Evolutionary conservation across 371 early-diverging fungal species (phyloP), one percentile per base, ranked within the genome.

Genomic region (Lichtheimia hyalospora): DNA sequence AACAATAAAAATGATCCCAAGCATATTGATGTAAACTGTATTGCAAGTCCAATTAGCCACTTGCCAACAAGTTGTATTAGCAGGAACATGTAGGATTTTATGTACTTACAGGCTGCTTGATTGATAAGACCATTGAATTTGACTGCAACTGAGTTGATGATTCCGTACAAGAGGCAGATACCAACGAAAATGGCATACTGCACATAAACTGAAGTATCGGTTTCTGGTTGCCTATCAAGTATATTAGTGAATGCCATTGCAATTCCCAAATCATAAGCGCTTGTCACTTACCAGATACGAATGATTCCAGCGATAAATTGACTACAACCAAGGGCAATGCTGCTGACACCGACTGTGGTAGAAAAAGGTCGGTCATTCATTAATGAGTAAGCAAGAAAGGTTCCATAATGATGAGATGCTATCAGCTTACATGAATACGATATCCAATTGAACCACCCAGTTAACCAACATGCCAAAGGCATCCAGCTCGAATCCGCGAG

Each of bases 391-490:
- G 3, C 16, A 2, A 14, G 21, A 6, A 25, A 1, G 5, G 16
- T 5, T 8, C 0, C 13, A 48, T 13, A 14, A 14, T 21, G 24
- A 7, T 46, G 8, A 15, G 5, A 24, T 18, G 2, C 52, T 13
- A 16, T 46, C 42, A 40, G 55, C 50, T 46, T 49, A 55, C 53
- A 62, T 59, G 49, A 63, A 64, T 61, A 62, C 61, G 84, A 84
- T 23, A 85, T 74, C 85, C 84, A 80, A 58, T 85, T 85, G 69
- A 75, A 83, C 85, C 85, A 85, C 13, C 84, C 85, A 40, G 83
- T 83, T 16, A 80, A 66, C 85, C 85, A 85, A 15, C 83, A 83
- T 23, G 80, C 81, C 58, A 85, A 67, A 18, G 85, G 85, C 42
- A 82, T 80, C 78, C 81, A 85, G 28, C 75, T 70, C 3, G 78